Percentiles rank a stretch among this genome's conserved stretches.
phyloP scores from a whole-genome alignment of 1,284 basidiomycete species.

The Marasmius fiardii region DNA sequence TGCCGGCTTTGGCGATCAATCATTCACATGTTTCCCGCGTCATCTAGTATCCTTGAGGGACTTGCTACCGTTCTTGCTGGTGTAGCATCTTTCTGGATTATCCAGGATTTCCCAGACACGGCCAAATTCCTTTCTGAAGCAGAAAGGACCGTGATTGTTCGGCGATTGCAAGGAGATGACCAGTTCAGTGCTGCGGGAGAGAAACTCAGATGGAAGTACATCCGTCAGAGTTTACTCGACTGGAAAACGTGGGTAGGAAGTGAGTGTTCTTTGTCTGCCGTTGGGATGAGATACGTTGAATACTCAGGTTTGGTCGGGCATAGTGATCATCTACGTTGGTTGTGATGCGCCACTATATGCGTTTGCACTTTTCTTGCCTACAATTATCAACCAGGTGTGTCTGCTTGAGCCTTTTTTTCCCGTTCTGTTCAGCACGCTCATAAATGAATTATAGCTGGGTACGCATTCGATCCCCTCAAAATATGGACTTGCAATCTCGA shows the following conservation, averaged over 20 bases:
- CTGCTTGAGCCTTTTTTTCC: not conserved
- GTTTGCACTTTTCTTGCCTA: slow-evolving; percentile 71
- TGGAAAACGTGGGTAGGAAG: slow-evolving; percentile 76
- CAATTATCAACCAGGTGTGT: slow-evolving; percentile 61
- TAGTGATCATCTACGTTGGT: slow-evolving; percentile 57
- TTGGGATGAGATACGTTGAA: slow-evolving; percentile 6
- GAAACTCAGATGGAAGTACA: slow-evolving; percentile 55
- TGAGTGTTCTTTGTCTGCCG: slow-evolving; percentile 24
- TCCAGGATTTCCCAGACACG: slow-evolving; percentile 80
- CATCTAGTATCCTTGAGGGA: slow-evolving; percentile 50
- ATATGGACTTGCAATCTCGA: slow-evolving; percentile 2
- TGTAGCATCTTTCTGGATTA: slow-evolving; percentile 67
- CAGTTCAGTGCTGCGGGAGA: slow-evolving; percentile 75
- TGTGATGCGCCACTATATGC: slow-evolving; percentile 67
- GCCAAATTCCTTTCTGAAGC: slow-evolving; percentile 71
- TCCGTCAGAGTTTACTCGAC: slow-evolving; percentile 58
- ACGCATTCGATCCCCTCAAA: slow-evolving; percentile 24
- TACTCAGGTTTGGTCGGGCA: not conserved
- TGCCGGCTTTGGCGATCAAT: not conserved
- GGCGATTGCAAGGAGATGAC: slow-evolving; percentile 65
- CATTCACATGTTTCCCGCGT: not conserved
- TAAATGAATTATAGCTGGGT: slow-evolving; percentile 37
- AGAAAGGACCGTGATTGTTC: slow-evolving; percentile 67
- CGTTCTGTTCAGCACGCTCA: slow-evolving; percentile 6
- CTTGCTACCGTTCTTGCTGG: slow-evolving; percentile 67